phyloP scores from a whole-genome alignment of 2,329 filamentous ascomycete genomes.

The Akanthomyces muscarius region DNA sequence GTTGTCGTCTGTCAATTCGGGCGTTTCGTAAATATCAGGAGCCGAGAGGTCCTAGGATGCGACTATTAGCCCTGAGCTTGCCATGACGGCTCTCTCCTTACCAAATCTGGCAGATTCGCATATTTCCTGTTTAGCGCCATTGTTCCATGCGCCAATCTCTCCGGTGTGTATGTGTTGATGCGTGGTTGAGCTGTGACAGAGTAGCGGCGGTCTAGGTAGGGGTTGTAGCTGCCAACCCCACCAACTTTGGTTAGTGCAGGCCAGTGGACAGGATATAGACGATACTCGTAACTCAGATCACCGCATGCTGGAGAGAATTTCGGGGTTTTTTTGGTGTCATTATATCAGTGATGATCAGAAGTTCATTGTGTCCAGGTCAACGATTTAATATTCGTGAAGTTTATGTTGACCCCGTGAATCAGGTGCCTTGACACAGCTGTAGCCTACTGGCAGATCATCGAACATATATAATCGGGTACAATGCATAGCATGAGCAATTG shows the following conservation, averaged over 20 bases:
- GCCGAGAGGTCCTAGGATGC: constrained; percentile 69
- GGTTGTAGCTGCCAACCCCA: constrained; percentile 7
- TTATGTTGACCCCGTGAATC: no score
- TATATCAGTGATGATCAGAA: no score
- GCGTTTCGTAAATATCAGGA: constrained; percentile 95
- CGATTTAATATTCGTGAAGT: no score
- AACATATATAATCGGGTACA: no score
- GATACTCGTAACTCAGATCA: neutral
- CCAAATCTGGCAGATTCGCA: constrained; percentile 73
- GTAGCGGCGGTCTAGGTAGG: constrained; percentile 12
- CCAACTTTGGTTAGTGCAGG: neutral
- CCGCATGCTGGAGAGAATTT: no score
- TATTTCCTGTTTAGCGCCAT: constrained; percentile 82
- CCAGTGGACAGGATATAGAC: neutral
- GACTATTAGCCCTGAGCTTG: constrained; percentile 23
- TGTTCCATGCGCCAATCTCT: neutral
- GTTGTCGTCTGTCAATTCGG: constrained; percentile 83
- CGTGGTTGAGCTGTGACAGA: neutral
- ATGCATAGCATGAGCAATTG: no score
- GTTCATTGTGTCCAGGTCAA: no score
- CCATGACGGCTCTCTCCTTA: constrained; percentile 35
- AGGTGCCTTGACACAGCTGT: no score
- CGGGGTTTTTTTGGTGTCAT: no score
- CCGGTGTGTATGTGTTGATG: constrained; percentile 8
- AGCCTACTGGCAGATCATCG: no score